These are phyloP conservation scores for Triglochin maritima DNA, from an alignment of 106 monocot species.

Conservation along the genomic window DNA sequence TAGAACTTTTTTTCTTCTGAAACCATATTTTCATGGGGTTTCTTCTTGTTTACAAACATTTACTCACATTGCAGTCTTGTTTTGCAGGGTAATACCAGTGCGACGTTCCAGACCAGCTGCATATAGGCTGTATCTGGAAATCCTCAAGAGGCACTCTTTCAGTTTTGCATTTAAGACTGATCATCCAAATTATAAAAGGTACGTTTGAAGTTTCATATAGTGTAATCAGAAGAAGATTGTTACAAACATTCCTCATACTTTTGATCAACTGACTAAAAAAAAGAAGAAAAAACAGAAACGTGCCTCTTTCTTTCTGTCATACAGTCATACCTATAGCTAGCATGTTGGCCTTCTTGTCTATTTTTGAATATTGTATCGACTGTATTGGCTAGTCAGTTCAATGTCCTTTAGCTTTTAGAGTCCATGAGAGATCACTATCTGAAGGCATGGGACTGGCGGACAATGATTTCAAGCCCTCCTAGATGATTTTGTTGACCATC, in stretches of 20 bases:
- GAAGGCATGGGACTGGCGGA: no score
- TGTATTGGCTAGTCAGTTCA: neutral
- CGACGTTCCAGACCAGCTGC: constrained; percentile 39
- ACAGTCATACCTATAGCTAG: no score
- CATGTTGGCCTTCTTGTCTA: no score
- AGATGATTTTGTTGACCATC: no score
- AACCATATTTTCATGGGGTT: neutral
- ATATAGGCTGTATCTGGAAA: constrained; percentile 83
- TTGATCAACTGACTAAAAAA: neutral
- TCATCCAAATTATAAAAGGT: constrained; percentile 56
- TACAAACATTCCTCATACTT: neutral
- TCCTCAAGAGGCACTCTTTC: constrained; percentile 51
- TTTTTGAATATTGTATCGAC: neutral
- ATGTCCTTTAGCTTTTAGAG: no score
- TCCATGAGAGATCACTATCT: no score
- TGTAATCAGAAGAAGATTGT: neutral
- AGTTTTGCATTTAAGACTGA: constrained; percentile 43
- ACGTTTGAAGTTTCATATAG: constrained; percentile 2
- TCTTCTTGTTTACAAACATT: neutral
- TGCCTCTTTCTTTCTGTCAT: neutral
- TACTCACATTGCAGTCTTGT: neutral
- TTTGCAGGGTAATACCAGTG: constrained; percentile 55
- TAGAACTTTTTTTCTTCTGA: neutral
- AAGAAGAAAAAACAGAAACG: neutral
- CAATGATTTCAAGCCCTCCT: no score